phyloP scores from a whole-genome alignment of 192 early-diverging fungal genomes.

The Coemansia sp. region DNA sequence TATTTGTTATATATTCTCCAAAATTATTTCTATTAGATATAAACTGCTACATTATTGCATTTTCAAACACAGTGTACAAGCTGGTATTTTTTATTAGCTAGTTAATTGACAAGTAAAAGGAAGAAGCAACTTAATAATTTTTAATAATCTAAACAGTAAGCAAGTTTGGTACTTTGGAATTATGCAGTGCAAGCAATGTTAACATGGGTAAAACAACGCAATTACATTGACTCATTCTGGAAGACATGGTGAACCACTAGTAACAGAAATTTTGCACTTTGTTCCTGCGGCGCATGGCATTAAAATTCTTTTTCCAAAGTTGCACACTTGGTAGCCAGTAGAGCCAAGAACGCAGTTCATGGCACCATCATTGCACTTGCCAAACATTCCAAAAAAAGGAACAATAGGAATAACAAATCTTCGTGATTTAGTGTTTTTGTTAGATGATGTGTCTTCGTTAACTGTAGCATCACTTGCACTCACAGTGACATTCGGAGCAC shows the following conservation, averaged over 20 bases:
- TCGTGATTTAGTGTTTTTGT: slow-evolving; percentile 1
- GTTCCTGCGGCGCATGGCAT: slow-evolving; percentile 24
- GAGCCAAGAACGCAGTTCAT: slow-evolving; percentile 21
- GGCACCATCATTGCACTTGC: slow-evolving; percentile 24
- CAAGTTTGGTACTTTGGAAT: too few relatives aligned
- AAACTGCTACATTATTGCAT: background rate
- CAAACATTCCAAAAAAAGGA: too few relatives aligned
- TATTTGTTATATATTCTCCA: background rate
- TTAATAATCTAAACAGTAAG: too few relatives aligned
- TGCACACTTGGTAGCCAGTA: slow-evolving; percentile 37
- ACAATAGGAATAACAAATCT: too few relatives aligned
- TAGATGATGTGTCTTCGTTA: slow-evolving; percentile 5
- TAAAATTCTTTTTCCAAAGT: slow-evolving; percentile 18
- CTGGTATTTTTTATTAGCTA: too few relatives aligned
- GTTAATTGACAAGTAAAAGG: too few relatives aligned
- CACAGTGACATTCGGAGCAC: slow-evolving; percentile 30
- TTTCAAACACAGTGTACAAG: too few relatives aligned
- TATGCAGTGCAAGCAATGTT: too few relatives aligned
- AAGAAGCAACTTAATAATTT: too few relatives aligned
- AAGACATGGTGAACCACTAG: too few relatives aligned
- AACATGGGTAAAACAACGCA: too few relatives aligned
- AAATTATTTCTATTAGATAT: slow-evolving; percentile 3
- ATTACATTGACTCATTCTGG: too few relatives aligned
- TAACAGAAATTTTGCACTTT: slow-evolving; percentile 6
- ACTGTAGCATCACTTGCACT: slow-evolving; percentile 3